These are phyloP conservation scores for Puccinia hordei DNA, from an alignment of 1,284 basidiomycete genomes.

Conservation along the genomic window DNA sequence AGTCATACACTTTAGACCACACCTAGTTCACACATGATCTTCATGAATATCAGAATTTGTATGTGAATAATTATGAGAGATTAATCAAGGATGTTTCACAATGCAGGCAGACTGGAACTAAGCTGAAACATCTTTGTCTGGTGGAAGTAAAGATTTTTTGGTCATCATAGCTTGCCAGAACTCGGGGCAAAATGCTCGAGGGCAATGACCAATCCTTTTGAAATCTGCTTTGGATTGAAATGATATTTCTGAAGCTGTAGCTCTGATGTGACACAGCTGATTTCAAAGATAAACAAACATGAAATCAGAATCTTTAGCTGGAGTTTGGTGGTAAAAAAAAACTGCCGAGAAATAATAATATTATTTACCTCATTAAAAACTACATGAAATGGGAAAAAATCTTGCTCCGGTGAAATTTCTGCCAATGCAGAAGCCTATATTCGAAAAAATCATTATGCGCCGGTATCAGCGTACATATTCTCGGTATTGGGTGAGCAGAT, in stretches of 20 bases:
- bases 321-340: background rate
- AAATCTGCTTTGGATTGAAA: background rate
- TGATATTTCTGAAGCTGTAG: background rate
- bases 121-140: too few species aligned
- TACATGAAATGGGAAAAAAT: conserved; percentile 30
- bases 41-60: too few species aligned
- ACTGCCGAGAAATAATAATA: background rate
- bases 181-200: background rate
- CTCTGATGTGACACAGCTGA: conserved; percentile 25
- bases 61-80: too few species aligned
- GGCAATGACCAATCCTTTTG: background rate
- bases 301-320: background rate
- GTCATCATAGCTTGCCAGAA: conserved; percentile 18
- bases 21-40: too few species aligned
- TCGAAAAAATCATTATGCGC: background rate
- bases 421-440: conserved; percentile 32
- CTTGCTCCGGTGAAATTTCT: background rate
- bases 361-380: conserved; percentile 31
- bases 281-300: background rate
- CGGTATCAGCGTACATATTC: background rate
- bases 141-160: background rate
- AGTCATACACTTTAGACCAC: too few species aligned
- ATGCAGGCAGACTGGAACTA: too few species aligned
- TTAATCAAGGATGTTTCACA: too few species aligned
- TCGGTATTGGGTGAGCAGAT: background rate